These are phyloP conservation scores for Coemansia aciculifera DNA, from an alignment of 192 early-diverging fungal species.

Conservation along the genomic window DNA sequence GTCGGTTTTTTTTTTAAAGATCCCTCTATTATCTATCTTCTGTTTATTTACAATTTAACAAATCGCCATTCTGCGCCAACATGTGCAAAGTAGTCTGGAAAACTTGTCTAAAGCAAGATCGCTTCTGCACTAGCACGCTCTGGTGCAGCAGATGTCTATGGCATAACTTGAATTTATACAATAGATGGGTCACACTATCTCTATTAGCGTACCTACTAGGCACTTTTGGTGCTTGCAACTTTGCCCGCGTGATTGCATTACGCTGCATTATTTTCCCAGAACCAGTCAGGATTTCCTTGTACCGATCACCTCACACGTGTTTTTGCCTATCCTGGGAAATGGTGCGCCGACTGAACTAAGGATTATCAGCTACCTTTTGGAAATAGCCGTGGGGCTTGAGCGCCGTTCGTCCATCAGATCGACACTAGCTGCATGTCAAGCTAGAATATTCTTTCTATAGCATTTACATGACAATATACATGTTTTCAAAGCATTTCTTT, in stretches of 20 bases:
- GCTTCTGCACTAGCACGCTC: background rate
- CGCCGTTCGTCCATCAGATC: no score
- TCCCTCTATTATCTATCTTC: background rate
- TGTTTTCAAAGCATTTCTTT: background rate
- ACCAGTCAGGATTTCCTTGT: background rate
- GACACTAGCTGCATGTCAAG: no score
- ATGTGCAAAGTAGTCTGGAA: background rate
- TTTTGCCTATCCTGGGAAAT: background rate
- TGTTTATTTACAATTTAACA: background rate
- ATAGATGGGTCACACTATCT: background rate
- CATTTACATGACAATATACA: no score
- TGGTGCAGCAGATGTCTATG: background rate
- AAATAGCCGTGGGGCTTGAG: no score
- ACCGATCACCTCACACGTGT: background rate
- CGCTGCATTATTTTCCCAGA: background rate
- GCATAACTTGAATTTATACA: background rate
- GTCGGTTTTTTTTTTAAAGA: background rate
- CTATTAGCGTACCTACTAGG: background rate
- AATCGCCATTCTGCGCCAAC: background rate
- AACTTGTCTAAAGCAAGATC: background rate
- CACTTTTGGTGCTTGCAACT: background rate
- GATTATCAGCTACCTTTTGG: background rate
- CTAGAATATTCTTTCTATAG: no score
- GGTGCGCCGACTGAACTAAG: background rate
- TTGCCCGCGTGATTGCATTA: background rate